Evolutionary conservation across 139 green algal species (phyloP).

Genomic region (Micractinium sp.): DNA sequence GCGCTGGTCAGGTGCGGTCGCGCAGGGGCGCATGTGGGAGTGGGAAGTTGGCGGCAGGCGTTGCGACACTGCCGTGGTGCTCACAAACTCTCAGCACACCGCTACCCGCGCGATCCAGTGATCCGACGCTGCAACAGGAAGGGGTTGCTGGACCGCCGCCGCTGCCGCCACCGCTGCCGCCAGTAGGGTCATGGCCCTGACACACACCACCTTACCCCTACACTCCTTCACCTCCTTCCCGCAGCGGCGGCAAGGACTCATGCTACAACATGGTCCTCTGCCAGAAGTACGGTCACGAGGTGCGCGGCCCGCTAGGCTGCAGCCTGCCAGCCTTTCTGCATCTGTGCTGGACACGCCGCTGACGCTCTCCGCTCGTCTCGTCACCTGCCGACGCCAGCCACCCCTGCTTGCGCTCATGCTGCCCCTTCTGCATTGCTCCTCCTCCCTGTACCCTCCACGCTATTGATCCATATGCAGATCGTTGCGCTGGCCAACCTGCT

Average conservation of each 20-base stretch:
- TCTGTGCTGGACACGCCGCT: neutral
- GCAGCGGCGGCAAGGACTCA: conserved; percentile 82
- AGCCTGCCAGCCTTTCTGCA: no score
- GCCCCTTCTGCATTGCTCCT: neutral
- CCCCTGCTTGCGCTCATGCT: neutral
- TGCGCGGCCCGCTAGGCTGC: neutral
- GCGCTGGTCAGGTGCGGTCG: conserved; percentile 41
- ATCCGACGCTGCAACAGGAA: no score
- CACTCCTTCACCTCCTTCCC: neutral
- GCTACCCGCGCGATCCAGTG: neutral
- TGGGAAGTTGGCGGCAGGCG: neutral
- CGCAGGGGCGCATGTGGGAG: neutral
- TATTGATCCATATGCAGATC: conserved; percentile 38
- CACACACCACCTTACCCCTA: neutral
- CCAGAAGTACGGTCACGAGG: conserved; percentile 65
- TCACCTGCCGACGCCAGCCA: neutral
- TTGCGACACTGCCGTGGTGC: neutral
- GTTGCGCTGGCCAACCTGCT: conserved; percentile 83
- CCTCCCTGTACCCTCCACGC: no score
- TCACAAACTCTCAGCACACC: neutral
- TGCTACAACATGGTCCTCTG: conserved; percentile 76
- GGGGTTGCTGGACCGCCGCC: neutral
- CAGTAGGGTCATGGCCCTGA: neutral
- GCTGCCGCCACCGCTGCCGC: neutral
- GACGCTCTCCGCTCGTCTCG: neutral